Evolutionary conservation across 305 asterid genomes (phyloP), one percentile per base, ranked within the genome.

Genomic region (Rubia peregrina): DNA sequence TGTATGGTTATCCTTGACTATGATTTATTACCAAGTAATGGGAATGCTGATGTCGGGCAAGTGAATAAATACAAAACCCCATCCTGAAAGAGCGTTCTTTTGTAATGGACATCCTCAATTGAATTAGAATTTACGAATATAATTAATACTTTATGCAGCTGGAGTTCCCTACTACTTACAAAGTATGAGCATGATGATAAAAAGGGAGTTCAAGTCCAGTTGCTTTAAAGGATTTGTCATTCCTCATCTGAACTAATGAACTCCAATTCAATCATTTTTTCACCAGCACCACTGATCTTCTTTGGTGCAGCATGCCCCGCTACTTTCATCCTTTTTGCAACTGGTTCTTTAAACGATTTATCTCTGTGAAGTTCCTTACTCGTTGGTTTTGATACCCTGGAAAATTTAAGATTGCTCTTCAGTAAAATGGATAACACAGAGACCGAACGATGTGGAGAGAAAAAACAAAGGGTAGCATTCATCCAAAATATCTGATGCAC

Each of bases 251-350:
- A 92, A 76, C 96, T 90, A 55, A 78, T 74, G 69, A 83, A 71
- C 66, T 92, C 96, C 19, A 90, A 72, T 83, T 92, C 96, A 67
- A 92, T 88, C 98, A 88, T 90, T 80, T 90, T 92, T 68, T 74
- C 77, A 40, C 82, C 88, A 71, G 70, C 82, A 69, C 71, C 76
- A 71, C 78, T 76, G 57, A 66, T 44, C 59, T 76, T 83, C 66
- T 71, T 77, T 44, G 67, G 73, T 62, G 76, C 70, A 71, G 70
- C 75, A 73, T 81, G 78, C 55, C 61, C 74, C n/a, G 78, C 90
- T 30, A 65, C 68, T 86, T 85, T 90, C 76, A 70, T n/a, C 75
- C 80, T 90, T 70, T 92, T 92, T 38, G 83, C 72, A 43, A 61
- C 78, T 41, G 85, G 83, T 79, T 85, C 87, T 76, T 81, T 74